Conservation (phyloP, 1,139 yeast genomes). For the Geotrichum cucujoidarum region DNA sequence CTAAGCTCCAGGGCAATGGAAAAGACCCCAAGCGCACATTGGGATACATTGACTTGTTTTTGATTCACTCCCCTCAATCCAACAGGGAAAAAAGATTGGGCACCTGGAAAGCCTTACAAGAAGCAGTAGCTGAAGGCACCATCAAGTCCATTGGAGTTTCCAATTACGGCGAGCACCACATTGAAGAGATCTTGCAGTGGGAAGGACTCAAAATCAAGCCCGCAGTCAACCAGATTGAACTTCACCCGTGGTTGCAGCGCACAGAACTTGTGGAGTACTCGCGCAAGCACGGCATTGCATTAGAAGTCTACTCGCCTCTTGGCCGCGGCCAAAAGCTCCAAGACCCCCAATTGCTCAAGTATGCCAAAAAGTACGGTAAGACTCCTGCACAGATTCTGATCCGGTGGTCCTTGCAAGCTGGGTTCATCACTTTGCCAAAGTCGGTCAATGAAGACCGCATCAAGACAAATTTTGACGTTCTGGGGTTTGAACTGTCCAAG, state of each 20-base stretch:
- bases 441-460: slow-evolving; percentile 52
- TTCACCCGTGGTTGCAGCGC: slow-evolving; percentile 56
- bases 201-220: slow-evolving; percentile 42
- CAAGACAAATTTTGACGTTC: slow-evolving; percentile 43
- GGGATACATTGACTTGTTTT: slow-evolving; percentile 45
- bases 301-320: slow-evolving; percentile 70
- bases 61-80: slow-evolving; percentile 39
- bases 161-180: slow-evolving; percentile 41
- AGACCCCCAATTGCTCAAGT: slow-evolving; percentile 45
- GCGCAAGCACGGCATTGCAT: slow-evolving; percentile 45
- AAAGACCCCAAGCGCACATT: slow-evolving; percentile 29
- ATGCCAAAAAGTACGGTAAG: slow-evolving; percentile 40
- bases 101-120: slow-evolving; percentile 45
- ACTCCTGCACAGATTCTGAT: slow-evolving; percentile 44
- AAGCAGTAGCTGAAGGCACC: slow-evolving; percentile 36
- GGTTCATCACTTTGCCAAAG: slow-evolving; percentile 66
- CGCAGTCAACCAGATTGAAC: slow-evolving; percentile 48
- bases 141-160: slow-evolving; percentile 44
- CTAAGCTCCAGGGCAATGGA: slow-evolving; percentile 41
- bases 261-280: slow-evolving; percentile 56
- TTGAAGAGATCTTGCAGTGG: slow-evolving; percentile 38
- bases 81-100: slow-evolving; percentile 34
- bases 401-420: slow-evolving; percentile 41
- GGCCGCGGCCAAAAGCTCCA: slow-evolving; percentile 54
- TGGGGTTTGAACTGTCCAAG: slow-evolving; percentile 45